Conservation (phyloP, 2,329 filamentous ascomycete species). For the Sclerotinia spermophila region DNA sequence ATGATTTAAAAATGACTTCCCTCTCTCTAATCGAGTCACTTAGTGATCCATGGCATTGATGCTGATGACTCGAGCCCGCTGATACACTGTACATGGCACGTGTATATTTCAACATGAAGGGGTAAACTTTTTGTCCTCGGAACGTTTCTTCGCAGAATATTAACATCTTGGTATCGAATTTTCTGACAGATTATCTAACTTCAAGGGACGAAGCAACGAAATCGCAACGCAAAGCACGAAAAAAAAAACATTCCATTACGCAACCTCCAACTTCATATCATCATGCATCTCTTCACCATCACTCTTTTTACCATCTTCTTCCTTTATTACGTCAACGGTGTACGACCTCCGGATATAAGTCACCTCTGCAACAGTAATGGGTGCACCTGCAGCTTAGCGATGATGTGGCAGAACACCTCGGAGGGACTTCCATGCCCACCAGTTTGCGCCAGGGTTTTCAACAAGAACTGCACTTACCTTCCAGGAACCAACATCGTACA, state of each 20-base stretch:
- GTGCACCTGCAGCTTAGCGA: background rate
- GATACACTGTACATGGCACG: background rate
- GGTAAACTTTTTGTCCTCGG: rapidly evolving
- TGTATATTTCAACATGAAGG: background rate
- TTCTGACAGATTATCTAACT: background rate
- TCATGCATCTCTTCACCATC: background rate
- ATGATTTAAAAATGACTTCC: background rate
- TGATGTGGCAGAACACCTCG: background rate
- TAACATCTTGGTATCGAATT: background rate
- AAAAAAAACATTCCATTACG: too few species aligned
- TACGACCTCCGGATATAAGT: background rate
- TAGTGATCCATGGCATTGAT: too few species aligned
- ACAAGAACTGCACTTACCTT: background rate
- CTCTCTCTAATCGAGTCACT: rapidly evolving
- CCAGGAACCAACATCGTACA: too few species aligned
- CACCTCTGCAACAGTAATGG: background rate
- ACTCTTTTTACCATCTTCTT: background rate
- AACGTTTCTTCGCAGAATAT: background rate
- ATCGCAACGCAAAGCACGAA: background rate
- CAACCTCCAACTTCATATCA: background rate
- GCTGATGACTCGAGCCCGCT: background rate
- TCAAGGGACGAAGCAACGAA: background rate
- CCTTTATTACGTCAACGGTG: background rate
- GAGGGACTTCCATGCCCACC: background rate
- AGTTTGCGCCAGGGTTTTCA: background rate